Evolutionary conservation across 169 alveolate genomes (phyloP), one percentile per base, ranked within the genome.

Genomic region (Plasmodium inui): DNA sequence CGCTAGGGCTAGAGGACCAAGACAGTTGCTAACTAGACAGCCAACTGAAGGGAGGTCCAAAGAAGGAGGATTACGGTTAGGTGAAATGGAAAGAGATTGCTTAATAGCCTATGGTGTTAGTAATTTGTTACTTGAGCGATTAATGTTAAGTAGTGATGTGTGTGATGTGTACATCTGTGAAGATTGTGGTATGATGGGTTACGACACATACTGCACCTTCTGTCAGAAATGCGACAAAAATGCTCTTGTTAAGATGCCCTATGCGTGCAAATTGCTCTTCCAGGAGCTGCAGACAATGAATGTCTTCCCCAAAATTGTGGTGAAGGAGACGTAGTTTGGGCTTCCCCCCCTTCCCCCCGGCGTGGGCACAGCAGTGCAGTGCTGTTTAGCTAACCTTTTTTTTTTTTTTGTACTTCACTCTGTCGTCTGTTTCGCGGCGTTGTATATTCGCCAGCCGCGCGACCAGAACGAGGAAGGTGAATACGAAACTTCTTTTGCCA

Each of bases 81-180:
- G 99, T 67, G 99, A 99, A 96, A 99, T 99, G 99, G 99, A 99
- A 93, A 97, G 99, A 84, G 99, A 99, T 95, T 99, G 99, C 96
- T 95, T 99, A 61, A 99, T 99, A 53, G 99, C 99, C 8, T 99
- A 98, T 97, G 99, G 99, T n/a, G 99, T 99, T 19, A 97, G 99
- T 83, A 98, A 98, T 72, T 96, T 99, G 46, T 92, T 99, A 73
- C 96, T 99, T 37, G 99, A 99, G 95, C 98, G 99, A 50, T 98
- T 99, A 50, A 98, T 99, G 99, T 82, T 98, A 44, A 97, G 99
- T 82, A 97, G 99, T 91, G 99, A 99, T 93, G 98, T 98, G 53
- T 99, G 98, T 96, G 96, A 97, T n/a, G 99, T 99, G 26, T 95
- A 96, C 82, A 99, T 99, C 32, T 99, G 99, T 97, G 97, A 98